Conservation (phyloP, 2,329 filamentous ascomycete species). For the Elsinoe perseae region DNA sequence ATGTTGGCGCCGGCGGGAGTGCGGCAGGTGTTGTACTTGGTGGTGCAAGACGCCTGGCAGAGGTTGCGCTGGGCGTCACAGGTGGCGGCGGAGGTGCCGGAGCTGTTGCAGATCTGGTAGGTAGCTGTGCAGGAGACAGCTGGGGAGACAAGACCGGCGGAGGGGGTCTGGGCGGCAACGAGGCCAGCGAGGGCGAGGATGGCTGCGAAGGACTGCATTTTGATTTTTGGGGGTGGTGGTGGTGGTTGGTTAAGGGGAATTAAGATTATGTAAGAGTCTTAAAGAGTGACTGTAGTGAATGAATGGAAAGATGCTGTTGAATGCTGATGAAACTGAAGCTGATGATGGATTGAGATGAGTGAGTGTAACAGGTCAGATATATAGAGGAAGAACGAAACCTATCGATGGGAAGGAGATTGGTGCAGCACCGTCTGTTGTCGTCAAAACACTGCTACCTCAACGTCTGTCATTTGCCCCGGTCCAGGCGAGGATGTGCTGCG, state of each 20-base stretch:
- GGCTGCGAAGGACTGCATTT: slow-evolving; percentile 16
- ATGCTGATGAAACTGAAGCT: slow-evolving; percentile 15
- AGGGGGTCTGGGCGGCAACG: slow-evolving; percentile 17
- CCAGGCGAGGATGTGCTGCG: slow-evolving; percentile 10
- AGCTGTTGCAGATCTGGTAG: slow-evolving; percentile 10
- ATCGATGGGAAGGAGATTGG: slow-evolving; percentile 12
- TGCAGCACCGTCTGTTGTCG: slow-evolving; percentile 15
- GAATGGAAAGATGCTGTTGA: slow-evolving; percentile 15
- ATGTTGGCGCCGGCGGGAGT: slow-evolving; percentile 8
- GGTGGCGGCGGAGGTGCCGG: slow-evolving; percentile 1
- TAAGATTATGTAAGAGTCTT: slow-evolving; percentile 15
- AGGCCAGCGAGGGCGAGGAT: slow-evolving; percentile 17
- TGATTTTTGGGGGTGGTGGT: not conserved
- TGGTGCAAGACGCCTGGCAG: slow-evolving; percentile 8
- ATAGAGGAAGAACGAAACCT: slow-evolving; percentile 7
- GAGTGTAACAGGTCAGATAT: slow-evolving; percentile 7
- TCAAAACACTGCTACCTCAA: slow-evolving; percentile 15
- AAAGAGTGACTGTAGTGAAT: slow-evolving; percentile 16
- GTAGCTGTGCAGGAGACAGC: not conserved
- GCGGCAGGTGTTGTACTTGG: slow-evolving; percentile 10
- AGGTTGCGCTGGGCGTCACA: slow-evolving; percentile 1
- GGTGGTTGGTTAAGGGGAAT: slow-evolving; percentile 2
- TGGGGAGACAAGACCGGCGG: not conserved
- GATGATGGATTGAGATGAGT: slow-evolving; percentile 16
- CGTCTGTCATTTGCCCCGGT: slow-evolving; percentile 13